Base-by-base conservation (phyloP, 2,329 filamentous ascomycete species). In the Tympanopsis confertula region DNA sequence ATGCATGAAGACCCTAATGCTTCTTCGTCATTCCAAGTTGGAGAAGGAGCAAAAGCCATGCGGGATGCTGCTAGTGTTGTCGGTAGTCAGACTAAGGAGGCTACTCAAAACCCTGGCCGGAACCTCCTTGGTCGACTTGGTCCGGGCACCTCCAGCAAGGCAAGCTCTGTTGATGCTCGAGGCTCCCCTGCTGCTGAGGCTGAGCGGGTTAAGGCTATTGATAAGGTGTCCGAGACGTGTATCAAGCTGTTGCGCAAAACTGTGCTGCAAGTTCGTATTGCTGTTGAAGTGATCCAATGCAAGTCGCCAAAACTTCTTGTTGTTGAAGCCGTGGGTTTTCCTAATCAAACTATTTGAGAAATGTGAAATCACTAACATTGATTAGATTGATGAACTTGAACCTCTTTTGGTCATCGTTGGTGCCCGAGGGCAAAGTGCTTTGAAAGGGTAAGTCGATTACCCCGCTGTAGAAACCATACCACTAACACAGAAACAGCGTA, bases 261-360 rank as follows among this genome's bases (percentile, higher is more conserved):
- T 1, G 63, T 71, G 38, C 58, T 82, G 39, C 78, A 82, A 53
- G 74, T 80, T 24, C 69, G 76, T 35, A 69, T 81, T 38, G 75
- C 78, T 12, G 70, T 82, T 3, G 78, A 82, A 51, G 76, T 82
- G 15, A 82, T 82, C 44, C 78, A 82, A 52, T 82, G 78, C 66
- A 82, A 81, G 58, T 80, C 72, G 46, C 74, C 78, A 2, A 77
- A 78, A 48, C 74, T 80, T 48, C 71, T 82, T 66, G 73, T 82
- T 41, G 81, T 76, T 7, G 78, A 82, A 61, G 76, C 80, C 40
- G 49, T 50, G 42, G 30, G 44, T 39, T 5, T 13, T 35, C 4
- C 24, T 17, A 14, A 38, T 29, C 10, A n/a, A 10, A n/a, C 24
- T n/a, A n/a, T n/a, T n/a, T n/a, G n/a, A n/a, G n/a, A n/a, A n/a